Evolutionary conservation across 371 early-diverging fungal species (phyloP), one percentile per base, ranked within the genome.

Genomic region (Actinomortierella wolfii): DNA sequence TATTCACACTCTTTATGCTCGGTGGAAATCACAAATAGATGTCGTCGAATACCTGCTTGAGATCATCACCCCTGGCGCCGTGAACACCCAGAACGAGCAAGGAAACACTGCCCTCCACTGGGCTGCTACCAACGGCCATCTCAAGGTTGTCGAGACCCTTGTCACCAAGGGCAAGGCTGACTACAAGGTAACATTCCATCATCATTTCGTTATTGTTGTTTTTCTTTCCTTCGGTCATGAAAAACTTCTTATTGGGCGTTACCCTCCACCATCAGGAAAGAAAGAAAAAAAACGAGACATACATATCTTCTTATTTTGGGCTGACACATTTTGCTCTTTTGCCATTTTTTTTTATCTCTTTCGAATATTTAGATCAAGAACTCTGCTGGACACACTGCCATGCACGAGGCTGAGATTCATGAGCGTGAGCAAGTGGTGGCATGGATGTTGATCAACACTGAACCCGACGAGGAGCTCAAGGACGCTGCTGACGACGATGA

Each of bases 71-170:
- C 53, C 62, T 18, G 54, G 78, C 25, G 76, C 78, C 56, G 65
- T 91, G 53, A 83, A 91, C 61, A 64, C 76, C 26, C 80, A 80
- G 57, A 91, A 90, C 64, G 81, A 81, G 11, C 83, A 90, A 67
- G 93, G 92, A 51, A 90, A 89, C 59, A 89, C 94, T 15, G 84
- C 95, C 21, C 80, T 95, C 50, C 95, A 95, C 71, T 94, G 94
- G 94, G 92, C 92, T 45, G 89, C 92, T 7, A 73, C 93, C 28
- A 95, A 93, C 73, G 94, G 95, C 5, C 88, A 92, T 50, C 59
- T 78, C 57, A 83, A 86, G 54, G 81, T 82, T 18, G 92, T 90
- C 9, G 76, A 89, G 65, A 7, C 78, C 29, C 67, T 94, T 59
- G 79, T 89, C 14, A 67, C 74, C 21, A 62, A 64, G 83, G 95